phyloP scores from a whole-genome alignment of 371 early-diverging fungal species.

The Mortierella sp. region DNA sequence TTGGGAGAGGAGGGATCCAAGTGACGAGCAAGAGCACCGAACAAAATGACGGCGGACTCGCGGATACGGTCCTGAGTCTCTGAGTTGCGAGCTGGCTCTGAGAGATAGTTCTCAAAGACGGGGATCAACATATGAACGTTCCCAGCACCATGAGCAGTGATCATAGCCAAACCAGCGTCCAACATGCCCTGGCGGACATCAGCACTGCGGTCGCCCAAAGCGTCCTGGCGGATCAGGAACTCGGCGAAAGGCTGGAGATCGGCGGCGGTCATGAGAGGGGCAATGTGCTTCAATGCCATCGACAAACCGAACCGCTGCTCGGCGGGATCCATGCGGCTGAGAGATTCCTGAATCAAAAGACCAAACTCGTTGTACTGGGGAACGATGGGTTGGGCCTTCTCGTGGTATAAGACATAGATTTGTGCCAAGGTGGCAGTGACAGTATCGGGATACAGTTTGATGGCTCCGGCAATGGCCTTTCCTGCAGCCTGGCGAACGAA shows the following conservation, averaged over 20 bases:
- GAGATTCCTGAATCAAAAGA: constrained; percentile 88
- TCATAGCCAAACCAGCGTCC: constrained; percentile 86
- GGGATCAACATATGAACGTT: constrained; percentile 78
- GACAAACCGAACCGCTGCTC: constrained; percentile 89
- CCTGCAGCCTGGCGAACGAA: constrained; percentile 83
- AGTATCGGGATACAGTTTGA: constrained; percentile 68
- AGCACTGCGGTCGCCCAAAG: constrained; percentile 89
- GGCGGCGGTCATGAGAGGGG: constrained; percentile 72
- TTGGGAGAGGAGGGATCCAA: constrained; percentile 80
- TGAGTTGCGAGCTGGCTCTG: constrained; percentile 68
- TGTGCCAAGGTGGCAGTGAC: constrained; percentile 63
- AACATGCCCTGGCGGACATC: constrained; percentile 89
- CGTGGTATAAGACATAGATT: constrained; percentile 70
- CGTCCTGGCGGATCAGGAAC: constrained; percentile 87
- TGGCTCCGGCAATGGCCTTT: constrained; percentile 77
- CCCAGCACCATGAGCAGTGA: constrained; percentile 82
- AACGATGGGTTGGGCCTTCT: constrained; percentile 81
- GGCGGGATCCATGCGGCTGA: constrained; percentile 87
- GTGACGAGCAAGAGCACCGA: constrained; percentile 93
- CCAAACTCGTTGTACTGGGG: constrained; percentile 95
- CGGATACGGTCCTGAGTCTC: constrained; percentile 86
- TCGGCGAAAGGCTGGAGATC: constrained; percentile 73
- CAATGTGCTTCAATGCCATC: constrained; percentile 77
- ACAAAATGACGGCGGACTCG: constrained; percentile 92
- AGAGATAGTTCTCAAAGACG: constrained; percentile 85